Conservation (phyloP, 129 eudicot species). For the Cynara cardunculus region DNA sequence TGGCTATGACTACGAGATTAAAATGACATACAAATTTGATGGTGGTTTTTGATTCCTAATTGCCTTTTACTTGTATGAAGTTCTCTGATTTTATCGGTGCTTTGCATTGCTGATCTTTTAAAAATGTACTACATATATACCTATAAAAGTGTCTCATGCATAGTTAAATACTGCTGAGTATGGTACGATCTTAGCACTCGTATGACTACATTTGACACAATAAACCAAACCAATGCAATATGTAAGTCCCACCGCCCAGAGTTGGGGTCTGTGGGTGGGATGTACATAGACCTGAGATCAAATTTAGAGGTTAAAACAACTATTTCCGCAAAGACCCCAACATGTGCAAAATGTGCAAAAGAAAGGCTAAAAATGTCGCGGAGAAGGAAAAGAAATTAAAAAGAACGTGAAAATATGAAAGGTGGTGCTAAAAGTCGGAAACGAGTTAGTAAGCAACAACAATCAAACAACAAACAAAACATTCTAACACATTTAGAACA, state of each 20-base stretch:
- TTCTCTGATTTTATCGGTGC: background rate
- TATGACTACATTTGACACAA: background rate
- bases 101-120: background rate
- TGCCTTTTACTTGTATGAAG: background rate
- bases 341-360: background rate
- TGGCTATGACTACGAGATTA: background rate
- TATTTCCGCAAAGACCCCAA: background rate
- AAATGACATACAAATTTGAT: background rate
- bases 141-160: background rate
- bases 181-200: background rate
- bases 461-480: background rate
- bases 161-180: background rate
- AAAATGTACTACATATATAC: background rate
- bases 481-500: background rate
- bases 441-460: background rate
- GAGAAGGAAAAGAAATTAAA: no score
- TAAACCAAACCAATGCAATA: background rate
- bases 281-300: no score
- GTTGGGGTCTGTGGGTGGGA: background rate
- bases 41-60: background rate
- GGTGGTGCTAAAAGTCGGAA: background rate
- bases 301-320: no score
- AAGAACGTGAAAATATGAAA: background rate
- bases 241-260: no score
- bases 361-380: background rate